A percentile compares a stretch with the other conserved stretches of the same genome.
Evolutionary conservation across 805 yeast species (phyloP).

Genomic region (Schizosaccharomyces pombe): DNA sequence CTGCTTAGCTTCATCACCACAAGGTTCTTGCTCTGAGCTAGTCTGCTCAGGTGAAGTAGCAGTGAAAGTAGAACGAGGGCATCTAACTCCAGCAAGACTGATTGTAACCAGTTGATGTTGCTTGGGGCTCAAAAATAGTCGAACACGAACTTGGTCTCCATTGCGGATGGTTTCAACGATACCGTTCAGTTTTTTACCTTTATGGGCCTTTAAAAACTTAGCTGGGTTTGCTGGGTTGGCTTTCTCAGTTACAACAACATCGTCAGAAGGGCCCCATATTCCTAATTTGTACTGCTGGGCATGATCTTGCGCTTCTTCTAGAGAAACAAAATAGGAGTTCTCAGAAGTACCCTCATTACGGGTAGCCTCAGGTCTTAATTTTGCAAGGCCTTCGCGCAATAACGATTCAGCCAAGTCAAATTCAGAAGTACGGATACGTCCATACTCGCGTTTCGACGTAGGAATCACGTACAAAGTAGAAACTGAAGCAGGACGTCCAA

Average conservation of each 20-base stretch:
- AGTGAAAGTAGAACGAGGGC: conserved; percentile 41
- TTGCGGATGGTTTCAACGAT: conserved; percentile 53
- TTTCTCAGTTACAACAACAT: neutral
- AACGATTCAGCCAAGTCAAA: conserved; percentile 28
- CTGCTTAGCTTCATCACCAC: conserved; percentile 34
- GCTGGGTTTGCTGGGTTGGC: conserved; percentile 5
- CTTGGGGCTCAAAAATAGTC: conserved; percentile 25
- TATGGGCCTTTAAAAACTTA: conserved; percentile 7
- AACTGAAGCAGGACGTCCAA: conserved; percentile 42
- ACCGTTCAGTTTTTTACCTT: conserved; percentile 15
- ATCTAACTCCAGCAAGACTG: conserved; percentile 46
- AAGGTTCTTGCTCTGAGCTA: conserved; percentile 26
- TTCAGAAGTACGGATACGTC: conserved; percentile 43
- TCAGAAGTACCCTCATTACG: conserved; percentile 11
- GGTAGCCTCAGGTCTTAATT: conserved; percentile 43
- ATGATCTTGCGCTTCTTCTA: neutral
- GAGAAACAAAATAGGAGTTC: neutral
- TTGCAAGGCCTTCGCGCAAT: conserved; percentile 27
- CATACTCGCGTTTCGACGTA: conserved; percentile 32
- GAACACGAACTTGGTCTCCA: conserved; percentile 54
- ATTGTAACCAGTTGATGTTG: conserved; percentile 38
- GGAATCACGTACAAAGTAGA: conserved; percentile 31
- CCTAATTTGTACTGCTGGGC: neutral
- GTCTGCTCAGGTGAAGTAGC: conserved; percentile 15
- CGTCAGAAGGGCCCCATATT: neutral